A percentile compares a stretch with the other conserved stretches of the same genome.
Conservation (phyloP, 768 basidiomycete genomes). For the Trametes sanguinea region DNA sequence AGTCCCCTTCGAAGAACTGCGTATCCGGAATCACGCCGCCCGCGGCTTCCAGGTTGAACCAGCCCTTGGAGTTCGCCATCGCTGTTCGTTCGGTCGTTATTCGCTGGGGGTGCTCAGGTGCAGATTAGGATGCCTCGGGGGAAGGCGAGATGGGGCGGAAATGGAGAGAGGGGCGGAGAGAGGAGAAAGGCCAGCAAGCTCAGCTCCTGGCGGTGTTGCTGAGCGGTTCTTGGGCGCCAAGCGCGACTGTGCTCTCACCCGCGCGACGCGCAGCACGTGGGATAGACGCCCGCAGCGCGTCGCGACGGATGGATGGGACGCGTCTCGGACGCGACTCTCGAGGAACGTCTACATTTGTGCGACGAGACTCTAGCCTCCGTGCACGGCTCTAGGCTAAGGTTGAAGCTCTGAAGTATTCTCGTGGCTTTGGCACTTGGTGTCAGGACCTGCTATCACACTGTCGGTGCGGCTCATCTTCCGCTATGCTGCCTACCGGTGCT, state of each 20-base stretch:
- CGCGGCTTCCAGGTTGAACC: constrained; percentile 82
- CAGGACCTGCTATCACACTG: too few species aligned
- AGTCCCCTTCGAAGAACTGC: constrained; percentile 86
- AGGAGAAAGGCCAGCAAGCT: constrained; percentile 17
- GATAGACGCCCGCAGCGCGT: background rate
- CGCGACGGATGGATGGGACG: background rate
- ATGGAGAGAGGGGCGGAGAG: background rate
- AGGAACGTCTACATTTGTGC: too few species aligned
- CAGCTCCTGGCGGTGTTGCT: constrained; percentile 21
- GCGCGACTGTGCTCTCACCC: constrained; percentile 12
- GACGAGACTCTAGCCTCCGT: too few species aligned
- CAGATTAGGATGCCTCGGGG: background rate
- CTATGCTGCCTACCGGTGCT: too few species aligned
- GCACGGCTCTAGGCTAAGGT: too few species aligned
- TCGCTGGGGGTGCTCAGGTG: background rate
- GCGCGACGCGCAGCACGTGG: constrained; percentile 12
- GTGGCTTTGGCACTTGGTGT: too few species aligned
- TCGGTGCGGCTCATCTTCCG: too few species aligned
- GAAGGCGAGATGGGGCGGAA: background rate
- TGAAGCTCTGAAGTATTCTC: too few species aligned
- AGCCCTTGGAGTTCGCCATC: constrained; percentile 66
- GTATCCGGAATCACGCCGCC: constrained; percentile 67
- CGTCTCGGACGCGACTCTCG: background rate
- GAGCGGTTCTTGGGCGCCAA: constrained; percentile 7
- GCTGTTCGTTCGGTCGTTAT: background rate